These are phyloP conservation scores for Fusarium incarnatum DNA, from an alignment of 2,329 filamentous ascomycete species.

Conservation along the genomic window DNA sequence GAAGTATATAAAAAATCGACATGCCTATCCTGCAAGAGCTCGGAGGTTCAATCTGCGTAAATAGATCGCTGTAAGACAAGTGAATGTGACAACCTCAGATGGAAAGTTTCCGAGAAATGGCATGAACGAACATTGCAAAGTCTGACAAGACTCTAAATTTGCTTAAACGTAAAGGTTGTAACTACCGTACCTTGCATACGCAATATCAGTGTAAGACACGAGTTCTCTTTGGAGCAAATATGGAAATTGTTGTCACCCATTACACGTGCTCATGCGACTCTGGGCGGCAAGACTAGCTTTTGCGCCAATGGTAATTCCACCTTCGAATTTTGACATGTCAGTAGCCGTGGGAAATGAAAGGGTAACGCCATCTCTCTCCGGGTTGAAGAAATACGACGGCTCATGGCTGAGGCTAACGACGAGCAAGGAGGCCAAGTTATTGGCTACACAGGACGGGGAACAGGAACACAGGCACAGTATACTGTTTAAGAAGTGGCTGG, in stretches of 20 bases:
- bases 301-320: constrained; percentile 6
- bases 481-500: constrained; percentile 43
- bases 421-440: constrained; percentile 3
- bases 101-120: accelerated
- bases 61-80: not conserved
- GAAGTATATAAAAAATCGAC: too few species aligned
- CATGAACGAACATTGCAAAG: not conserved
- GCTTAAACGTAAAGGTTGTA: accelerated
- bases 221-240: too few species aligned
- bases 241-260: not conserved
- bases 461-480: constrained; percentile 41
- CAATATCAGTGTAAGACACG: not conserved
- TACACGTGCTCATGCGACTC: constrained; percentile 14
- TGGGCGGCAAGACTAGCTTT: constrained; percentile 30
- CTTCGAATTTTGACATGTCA: not conserved
- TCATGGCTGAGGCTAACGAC: constrained; percentile 21
- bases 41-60: too few species aligned
- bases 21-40: too few species aligned
- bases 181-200: accelerated
- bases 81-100: not conserved
- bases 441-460: constrained; percentile 3
- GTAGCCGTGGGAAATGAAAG: constrained; percentile 1
- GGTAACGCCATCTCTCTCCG: not conserved
- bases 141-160: not conserved
- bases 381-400: constrained; percentile 10